Conservation (phyloP, 352 stramenopile genomes). For the Phytophthora parvispora region DNA sequence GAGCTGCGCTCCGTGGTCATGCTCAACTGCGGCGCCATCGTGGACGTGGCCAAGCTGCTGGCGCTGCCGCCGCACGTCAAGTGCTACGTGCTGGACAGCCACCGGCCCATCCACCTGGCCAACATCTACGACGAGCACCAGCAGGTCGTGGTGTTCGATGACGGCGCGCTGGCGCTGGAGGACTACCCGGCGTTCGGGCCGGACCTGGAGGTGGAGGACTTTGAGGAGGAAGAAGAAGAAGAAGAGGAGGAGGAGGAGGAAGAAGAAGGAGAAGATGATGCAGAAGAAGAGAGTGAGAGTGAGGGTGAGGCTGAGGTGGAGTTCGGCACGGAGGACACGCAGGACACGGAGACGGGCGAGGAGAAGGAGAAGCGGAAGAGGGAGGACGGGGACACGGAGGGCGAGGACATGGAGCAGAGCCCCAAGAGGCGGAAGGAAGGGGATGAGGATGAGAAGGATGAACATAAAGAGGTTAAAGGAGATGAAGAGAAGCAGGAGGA, state of each 20-base stretch:
- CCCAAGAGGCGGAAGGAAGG: slow-evolving; percentile 26
- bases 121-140: slow-evolving; percentile 95
- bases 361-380: slow-evolving; percentile 44
- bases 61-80: slow-evolving; percentile 67
- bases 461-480: slow-evolving; percentile 43
- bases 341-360: slow-evolving; percentile 22
- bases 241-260: slow-evolving; percentile 70
- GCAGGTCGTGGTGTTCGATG: slow-evolving; percentile 88
- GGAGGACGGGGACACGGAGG: slow-evolving; percentile 32
- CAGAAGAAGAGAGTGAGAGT: slow-evolving; percentile 40
- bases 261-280: slow-evolving; percentile 36
- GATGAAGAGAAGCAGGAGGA: slow-evolving; percentile 39
- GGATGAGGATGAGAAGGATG: slow-evolving; percentile 14
- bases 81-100: slow-evolving; percentile 97
- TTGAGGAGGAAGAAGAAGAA: slow-evolving; percentile 71
- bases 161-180: slow-evolving; percentile 72
- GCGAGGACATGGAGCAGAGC: slow-evolving; percentile 33
- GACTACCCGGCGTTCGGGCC: slow-evolving; percentile 88
- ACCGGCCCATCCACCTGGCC: slow-evolving; percentile 96
- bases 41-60: slow-evolving; percentile 92
- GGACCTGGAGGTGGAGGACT: slow-evolving; percentile 83
- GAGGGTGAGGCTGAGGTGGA: slow-evolving; percentile 64
- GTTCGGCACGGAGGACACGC: slow-evolving; percentile 35
- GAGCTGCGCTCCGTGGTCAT: slow-evolving; percentile 94
- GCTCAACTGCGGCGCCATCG: slow-evolving; percentile 96